Evolutionary conservation across 768 basidiomycete genomes (phyloP).

Genomic region (Mycena metata): DNA sequence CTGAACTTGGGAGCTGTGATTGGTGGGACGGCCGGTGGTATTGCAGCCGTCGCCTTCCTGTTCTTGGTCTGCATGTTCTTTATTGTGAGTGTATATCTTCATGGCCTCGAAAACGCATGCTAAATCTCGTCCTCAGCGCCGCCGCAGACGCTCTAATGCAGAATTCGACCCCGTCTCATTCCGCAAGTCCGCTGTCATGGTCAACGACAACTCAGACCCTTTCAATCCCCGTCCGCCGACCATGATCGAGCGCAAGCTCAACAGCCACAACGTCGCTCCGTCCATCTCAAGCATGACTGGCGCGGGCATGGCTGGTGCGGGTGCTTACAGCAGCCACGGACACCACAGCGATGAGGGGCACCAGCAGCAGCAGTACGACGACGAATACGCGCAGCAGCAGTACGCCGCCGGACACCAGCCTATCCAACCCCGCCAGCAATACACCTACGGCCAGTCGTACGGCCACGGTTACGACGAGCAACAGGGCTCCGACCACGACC

Average conservation of each 20-base stretch:
- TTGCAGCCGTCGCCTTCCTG: slow-evolving; percentile 53
- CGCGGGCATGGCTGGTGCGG: slow-evolving; percentile 56
- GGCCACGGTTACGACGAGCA: slow-evolving; percentile 35
- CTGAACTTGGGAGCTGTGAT: slow-evolving; percentile 59
- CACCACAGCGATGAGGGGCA: slow-evolving; percentile 56
- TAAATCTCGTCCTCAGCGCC: slow-evolving; percentile 48
- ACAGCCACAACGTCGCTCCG: slow-evolving; percentile 43
- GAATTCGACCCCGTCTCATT: slow-evolving; percentile 52
- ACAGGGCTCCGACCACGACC: slow-evolving; percentile 47
- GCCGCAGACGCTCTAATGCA: slow-evolving; percentile 52
- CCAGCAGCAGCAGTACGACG: slow-evolving; percentile 62
- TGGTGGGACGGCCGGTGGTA: slow-evolving; percentile 54
- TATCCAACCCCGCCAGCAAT: slow-evolving; percentile 55
- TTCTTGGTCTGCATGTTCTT: slow-evolving; percentile 55
- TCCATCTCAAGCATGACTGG: slow-evolving; percentile 45
- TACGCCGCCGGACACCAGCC: slow-evolving; percentile 21
- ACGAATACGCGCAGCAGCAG: slow-evolving; percentile 25
- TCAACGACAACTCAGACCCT: slow-evolving; percentile 28
- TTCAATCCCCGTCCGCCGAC: slow-evolving; percentile 46
- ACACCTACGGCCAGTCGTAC: slow-evolving; percentile 54
- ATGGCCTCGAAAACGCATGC: slow-evolving; percentile 1
- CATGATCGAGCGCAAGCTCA: slow-evolving; percentile 44
- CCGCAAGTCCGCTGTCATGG: slow-evolving; percentile 41
- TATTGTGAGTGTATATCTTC: slow-evolving; percentile 49
- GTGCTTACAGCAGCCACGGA: slow-evolving; percentile 58